phyloP scores from a whole-genome alignment of 331 rosid species.

The Prunus yedoensis region DNA sequence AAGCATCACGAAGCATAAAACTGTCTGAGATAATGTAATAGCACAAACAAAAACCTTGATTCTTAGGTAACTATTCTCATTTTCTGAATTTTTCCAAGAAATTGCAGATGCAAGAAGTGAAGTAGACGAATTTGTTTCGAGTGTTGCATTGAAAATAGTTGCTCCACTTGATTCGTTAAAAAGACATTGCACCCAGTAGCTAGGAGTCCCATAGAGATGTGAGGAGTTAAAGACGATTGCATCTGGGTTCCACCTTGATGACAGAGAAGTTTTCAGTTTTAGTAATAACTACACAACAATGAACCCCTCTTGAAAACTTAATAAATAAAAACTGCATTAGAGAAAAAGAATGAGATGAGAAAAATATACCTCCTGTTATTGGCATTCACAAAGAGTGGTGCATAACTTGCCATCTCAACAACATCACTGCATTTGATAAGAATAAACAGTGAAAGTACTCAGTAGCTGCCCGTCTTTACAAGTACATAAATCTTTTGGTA shows the following conservation, averaged over 20 bases:
- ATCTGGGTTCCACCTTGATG: constrained; percentile 72
- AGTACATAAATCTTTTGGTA: background rate
- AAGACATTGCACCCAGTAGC: constrained; percentile 83
- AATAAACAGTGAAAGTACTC: constrained; percentile 4
- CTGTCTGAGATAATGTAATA: background rate
- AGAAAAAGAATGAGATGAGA: constrained; percentile 13
- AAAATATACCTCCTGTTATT: constrained; percentile 53
- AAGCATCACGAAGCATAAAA: background rate
- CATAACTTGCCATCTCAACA: constrained; percentile 76
- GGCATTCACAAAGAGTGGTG: constrained; percentile 69
- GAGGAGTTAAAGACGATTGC: constrained; percentile 70
- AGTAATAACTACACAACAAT: constrained; percentile 13
- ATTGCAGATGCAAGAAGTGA: constrained; percentile 75
- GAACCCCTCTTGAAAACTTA: background rate
- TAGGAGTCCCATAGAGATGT: constrained; percentile 78
- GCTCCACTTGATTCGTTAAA: constrained; percentile 83
- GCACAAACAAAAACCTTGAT: constrained; percentile 51
- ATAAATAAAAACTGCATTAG: background rate
- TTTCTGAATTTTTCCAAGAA: constrained; percentile 49
- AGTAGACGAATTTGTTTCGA: constrained; percentile 35
- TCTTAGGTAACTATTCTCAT: constrained; percentile 45
- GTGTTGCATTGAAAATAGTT: constrained; percentile 54
- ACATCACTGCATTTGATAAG: constrained; percentile 52
- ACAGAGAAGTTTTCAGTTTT: constrained; percentile 20
- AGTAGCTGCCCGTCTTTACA: constrained; percentile 5